These are phyloP conservation scores for Aphanomyces astaci DNA, from an alignment of 352 stramenopile genomes.

Conservation along the genomic window DNA sequence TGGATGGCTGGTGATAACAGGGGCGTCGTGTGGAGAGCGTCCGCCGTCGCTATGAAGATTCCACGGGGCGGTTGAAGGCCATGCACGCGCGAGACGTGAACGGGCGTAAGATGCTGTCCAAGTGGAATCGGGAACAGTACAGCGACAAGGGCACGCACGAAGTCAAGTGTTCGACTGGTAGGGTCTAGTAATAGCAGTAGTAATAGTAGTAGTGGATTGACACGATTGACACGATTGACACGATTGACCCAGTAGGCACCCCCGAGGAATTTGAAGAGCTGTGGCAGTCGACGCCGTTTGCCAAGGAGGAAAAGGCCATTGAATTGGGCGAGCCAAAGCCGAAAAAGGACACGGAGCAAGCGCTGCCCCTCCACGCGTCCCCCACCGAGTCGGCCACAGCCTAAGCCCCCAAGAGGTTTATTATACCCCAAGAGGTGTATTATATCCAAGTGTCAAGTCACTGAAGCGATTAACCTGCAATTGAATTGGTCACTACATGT, in stretches of 20 bases:
- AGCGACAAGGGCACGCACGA: conserved; percentile 36
- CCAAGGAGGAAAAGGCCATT: conserved; percentile 36
- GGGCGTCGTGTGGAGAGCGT: too few species aligned
- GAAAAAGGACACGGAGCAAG: not conserved
- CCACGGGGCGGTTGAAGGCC: conserved; percentile 38
- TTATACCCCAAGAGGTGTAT: too few species aligned
- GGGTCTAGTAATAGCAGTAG: too few species aligned
- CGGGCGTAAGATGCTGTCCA: conserved; percentile 33
- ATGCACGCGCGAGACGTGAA: conserved; percentile 37
- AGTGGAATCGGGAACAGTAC: conserved; percentile 30
- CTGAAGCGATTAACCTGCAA: too few species aligned
- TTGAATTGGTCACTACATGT: too few species aligned
- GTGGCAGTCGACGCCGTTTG: conserved; percentile 46
- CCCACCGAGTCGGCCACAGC: too few species aligned
- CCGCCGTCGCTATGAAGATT: conserved; percentile 43
- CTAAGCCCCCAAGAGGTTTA: too few species aligned
- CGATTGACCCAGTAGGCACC: conserved; percentile 8
- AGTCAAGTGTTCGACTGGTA: conserved; percentile 28
- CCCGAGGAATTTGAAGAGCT: conserved; percentile 43
- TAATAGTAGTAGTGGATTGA: too few species aligned
- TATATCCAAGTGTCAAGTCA: too few species aligned
- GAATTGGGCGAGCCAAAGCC: not conserved
- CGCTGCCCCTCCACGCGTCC: not conserved
- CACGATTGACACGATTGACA: not conserved
- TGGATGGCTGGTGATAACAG: too few species aligned